Percentiles rank a stretch among this genome's conserved stretches.
Evolutionary conservation across 768 basidiomycete species (phyloP).

Genomic region (Xerocomus potaroensis): DNA sequence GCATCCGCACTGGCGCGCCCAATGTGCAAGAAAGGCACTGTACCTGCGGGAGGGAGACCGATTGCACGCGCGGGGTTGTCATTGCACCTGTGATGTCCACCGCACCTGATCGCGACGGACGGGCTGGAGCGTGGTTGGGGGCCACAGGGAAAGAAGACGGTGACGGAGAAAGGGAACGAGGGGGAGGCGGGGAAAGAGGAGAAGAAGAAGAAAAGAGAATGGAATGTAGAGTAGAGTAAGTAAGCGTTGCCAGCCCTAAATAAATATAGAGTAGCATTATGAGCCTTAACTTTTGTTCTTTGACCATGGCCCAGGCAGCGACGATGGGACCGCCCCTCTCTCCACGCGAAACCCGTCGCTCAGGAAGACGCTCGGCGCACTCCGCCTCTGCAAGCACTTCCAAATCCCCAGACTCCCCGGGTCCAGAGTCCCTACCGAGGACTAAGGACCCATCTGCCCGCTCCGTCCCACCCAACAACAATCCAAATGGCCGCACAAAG

Average conservation of each 20-base stretch:
- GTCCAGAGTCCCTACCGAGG: conserved; percentile 44
- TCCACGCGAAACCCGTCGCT: conserved; percentile 73
- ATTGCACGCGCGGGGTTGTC: conserved; percentile 4
- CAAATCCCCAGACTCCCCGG: conserved; percentile 70
- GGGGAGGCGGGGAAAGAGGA: conserved; percentile 1
- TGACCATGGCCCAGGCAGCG: conserved; percentile 57
- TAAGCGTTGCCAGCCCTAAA: conserved; percentile 34
- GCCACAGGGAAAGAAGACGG: neutral
- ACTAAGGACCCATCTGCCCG: conserved; percentile 39
- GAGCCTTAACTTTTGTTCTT: conserved; percentile 8
- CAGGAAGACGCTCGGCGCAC: conserved; percentile 67
- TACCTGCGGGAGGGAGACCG: neutral
- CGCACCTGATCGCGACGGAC: conserved; percentile 19
- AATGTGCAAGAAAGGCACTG: neutral
- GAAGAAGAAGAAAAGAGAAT: neutral
- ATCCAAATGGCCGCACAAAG: conserved; percentile 44
- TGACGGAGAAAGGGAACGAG: neutral
- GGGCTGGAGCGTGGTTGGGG: neutral
- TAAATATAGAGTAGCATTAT: conserved; percentile 22
- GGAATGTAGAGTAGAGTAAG: conserved; percentile 13
- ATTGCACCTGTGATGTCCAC: neutral
- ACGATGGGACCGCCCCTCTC: conserved; percentile 77
- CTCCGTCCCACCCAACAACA: conserved; percentile 36
- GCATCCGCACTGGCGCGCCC: conserved; percentile 5
- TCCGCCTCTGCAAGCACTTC: conserved; percentile 63